Percentiles rank a stretch among this genome's conserved stretches.
Evolutionary conservation across 2,329 filamentous ascomycete species (phyloP).

Genomic region (Eutypa lata): DNA sequence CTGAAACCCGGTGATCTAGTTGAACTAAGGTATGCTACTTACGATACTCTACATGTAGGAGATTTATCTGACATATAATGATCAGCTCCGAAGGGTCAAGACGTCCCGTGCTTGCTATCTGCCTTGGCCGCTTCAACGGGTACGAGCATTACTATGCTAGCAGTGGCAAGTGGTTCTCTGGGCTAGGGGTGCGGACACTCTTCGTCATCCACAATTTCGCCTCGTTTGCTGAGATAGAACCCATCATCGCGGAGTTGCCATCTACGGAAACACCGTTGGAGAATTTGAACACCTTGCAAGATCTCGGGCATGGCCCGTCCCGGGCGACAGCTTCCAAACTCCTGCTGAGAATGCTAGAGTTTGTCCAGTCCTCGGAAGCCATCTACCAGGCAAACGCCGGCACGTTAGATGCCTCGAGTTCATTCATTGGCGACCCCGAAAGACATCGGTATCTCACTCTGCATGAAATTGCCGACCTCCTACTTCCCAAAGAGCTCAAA

Average conservation of each 20-base stretch:
- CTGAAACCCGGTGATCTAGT: slow-evolving; percentile 47
- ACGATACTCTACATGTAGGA: neutral
- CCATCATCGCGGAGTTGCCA: slow-evolving; percentile 37
- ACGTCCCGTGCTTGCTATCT: slow-evolving; percentile 48
- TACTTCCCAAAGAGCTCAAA: slow-evolving; percentile 37
- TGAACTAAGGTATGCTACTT: slow-evolving; percentile 38
- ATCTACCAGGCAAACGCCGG: slow-evolving; percentile 47
- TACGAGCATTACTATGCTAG: slow-evolving; percentile 53
- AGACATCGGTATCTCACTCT: slow-evolving; percentile 46
- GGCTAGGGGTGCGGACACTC: slow-evolving; percentile 38
- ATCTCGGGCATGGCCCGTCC: slow-evolving; percentile 38
- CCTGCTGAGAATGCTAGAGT: slow-evolving; percentile 46
- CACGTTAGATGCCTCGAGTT: slow-evolving; percentile 44
- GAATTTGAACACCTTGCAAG: slow-evolving; percentile 34
- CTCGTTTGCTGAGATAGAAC: slow-evolving; percentile 36
- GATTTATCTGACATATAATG: slow-evolving; percentile 8
- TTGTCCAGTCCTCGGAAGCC: slow-evolving; percentile 38
- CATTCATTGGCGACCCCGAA: slow-evolving; percentile 34
- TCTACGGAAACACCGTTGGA: slow-evolving; percentile 22
- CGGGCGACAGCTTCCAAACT: slow-evolving; percentile 40
- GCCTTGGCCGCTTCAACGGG: slow-evolving; percentile 48
- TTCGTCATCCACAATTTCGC: slow-evolving; percentile 51
- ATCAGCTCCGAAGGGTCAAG: slow-evolving; percentile 35
- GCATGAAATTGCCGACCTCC: slow-evolving; percentile 45
- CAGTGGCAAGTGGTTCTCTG: slow-evolving; percentile 49